Percentiles rank a stretch among this genome's conserved stretches.
These are phyloP conservation scores for Peronospora farinosa DNA, from an alignment of 352 stramenopile species.

Conservation along the genomic window DNA sequence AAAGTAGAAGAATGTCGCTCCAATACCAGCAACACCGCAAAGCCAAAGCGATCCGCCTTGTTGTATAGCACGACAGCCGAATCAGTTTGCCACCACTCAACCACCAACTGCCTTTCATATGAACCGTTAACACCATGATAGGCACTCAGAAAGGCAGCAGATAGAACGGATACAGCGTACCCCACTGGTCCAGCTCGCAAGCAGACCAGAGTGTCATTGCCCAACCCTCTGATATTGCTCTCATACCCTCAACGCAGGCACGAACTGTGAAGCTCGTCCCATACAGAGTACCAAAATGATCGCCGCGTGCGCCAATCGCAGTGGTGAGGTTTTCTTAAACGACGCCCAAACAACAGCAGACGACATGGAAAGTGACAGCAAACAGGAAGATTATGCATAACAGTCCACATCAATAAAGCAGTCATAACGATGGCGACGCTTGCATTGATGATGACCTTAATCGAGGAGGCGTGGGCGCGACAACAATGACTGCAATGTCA, in stretches of 20 bases:
- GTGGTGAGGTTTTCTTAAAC: neutral
- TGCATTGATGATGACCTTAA: conserved; percentile 18
- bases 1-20: neutral
- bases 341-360: neutral
- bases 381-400: conserved; percentile 23
- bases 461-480: conserved; percentile 13
- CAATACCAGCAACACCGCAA: neutral
- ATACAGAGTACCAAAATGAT: neutral
- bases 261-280: neutral
- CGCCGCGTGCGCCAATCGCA: neutral
- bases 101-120: too few species aligned
- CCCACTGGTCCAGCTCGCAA: neutral
- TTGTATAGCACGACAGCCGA: neutral
- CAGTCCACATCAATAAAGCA: conserved; percentile 12
- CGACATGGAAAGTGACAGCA: conserved; percentile 16
- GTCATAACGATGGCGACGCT: conserved; percentile 26
- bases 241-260: neutral
- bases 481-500: conserved; percentile 25
- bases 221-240: neutral
- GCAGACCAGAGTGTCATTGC: neutral
- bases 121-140: too few species aligned
- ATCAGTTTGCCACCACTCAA: too few species aligned
- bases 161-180: neutral
- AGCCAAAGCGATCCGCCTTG: neutral
- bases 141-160: too few species aligned